Evolutionary conservation across 2,329 filamentous ascomycete species (phyloP), one percentile per base, ranked within the genome.

Genomic region (Scedosporium aurantiacum): DNA sequence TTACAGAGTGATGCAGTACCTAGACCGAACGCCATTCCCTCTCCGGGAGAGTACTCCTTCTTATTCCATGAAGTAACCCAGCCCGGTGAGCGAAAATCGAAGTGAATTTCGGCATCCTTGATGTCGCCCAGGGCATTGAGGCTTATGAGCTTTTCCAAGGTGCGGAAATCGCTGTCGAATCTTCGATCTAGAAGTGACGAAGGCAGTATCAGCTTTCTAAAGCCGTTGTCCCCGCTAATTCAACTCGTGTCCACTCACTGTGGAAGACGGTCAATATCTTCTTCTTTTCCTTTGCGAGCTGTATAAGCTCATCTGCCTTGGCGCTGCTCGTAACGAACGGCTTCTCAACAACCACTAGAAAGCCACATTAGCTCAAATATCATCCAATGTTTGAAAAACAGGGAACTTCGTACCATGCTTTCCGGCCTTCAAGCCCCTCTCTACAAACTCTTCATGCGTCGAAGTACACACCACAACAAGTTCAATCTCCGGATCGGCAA

Each of bases 71-170:
- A 60, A 0, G 67, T 62, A 0, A 78, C 65, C 76, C 76, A 79
- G 1, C 67, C 52, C 0, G 77, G 73, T 0, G 71, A 71, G 41
- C 76, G 75, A 45, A 78, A 81, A 67, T 89, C 86, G 63, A 87
- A 88, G 69, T 87, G 84, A 2, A 84, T 80, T 66, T 88, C 81
- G 58, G 84, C 87, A 65, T 88, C 86, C 43, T 80, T 80, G 57
- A 88, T 74, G 1, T 84, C 78, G 16, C 86, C 86, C 3, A 87
- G 73, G 0, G 75, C 75, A 32, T 77, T 79, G 16, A 79, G 76
- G 40, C 74, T 73, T 60, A 86, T 70, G 25, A 87, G 75, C 63
- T 83, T 78, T 62, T 74, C 73, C 28, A 87, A 70, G 0, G 85
- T 87, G 56, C 82, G 75, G 73, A 85, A 88, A 69, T 88, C 85